A percentile compares a stretch with the other conserved stretches of the same genome.
Evolutionary conservation across 345 rosid genomes (phyloP).

Genomic region (Eutrema japonicum): DNA sequence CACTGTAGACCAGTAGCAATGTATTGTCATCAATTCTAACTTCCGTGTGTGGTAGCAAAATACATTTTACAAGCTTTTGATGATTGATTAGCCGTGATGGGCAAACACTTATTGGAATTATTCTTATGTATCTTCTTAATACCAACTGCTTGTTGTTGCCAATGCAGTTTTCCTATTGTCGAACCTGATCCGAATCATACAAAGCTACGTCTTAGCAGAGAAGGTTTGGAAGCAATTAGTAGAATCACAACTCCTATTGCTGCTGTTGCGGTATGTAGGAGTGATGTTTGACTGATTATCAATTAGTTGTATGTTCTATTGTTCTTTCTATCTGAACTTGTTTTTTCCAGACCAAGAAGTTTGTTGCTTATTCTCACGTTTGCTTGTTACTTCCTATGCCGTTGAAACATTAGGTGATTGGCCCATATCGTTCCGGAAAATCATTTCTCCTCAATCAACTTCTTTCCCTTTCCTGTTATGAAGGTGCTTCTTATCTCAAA

Average conservation of each 20-base stretch:
- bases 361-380: slow-evolving; percentile 20
- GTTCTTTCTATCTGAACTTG: slow-evolving; percentile 29
- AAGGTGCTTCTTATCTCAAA: slow-evolving; percentile 62
- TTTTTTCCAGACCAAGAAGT: slow-evolving; percentile 17
- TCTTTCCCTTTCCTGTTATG: slow-evolving; percentile 96
- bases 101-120: background rate
- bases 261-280: slow-evolving; percentile 84
- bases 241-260: slow-evolving; percentile 89
- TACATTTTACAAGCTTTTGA: background rate
- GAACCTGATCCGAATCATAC: slow-evolving; percentile 99
- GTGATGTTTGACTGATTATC: slow-evolving; percentile 37
- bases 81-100: slow-evolving; percentile 9
- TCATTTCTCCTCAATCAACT: slow-evolving; percentile 98
- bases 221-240: slow-evolving; percentile 87
- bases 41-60: background rate
- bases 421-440: slow-evolving; percentile 99
- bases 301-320: slow-evolving; percentile 24
- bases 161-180: slow-evolving; percentile 80
- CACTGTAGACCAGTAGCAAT: background rate
- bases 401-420: slow-evolving; percentile 79
- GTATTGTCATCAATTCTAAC: slow-evolving; percentile 15
- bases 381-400: slow-evolving; percentile 32
- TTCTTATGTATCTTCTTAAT: background rate
- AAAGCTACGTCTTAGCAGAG: slow-evolving; percentile 88
- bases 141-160: slow-evolving; percentile 13